These are phyloP conservation scores for Pseudoturritis turrita DNA, from an alignment of 345 rosid genomes.

Conservation along the genomic window DNA sequence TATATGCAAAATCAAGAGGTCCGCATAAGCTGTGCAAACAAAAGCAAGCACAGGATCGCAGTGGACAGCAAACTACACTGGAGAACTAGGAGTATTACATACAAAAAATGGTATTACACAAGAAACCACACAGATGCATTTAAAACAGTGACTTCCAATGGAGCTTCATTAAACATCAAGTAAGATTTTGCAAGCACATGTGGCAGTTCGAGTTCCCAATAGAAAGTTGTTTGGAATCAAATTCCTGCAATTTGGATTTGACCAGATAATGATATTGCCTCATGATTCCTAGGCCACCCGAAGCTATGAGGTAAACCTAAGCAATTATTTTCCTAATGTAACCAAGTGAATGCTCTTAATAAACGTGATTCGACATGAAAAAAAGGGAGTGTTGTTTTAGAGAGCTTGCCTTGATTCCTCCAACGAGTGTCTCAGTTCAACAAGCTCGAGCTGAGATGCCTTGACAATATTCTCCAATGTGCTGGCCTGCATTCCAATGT, in stretches of 20 bases:
- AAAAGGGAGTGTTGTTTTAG: background rate
- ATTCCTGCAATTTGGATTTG: background rate
- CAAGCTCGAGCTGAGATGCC: constrained; percentile 85
- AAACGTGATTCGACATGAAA: background rate
- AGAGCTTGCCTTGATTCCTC: constrained; percentile 72
- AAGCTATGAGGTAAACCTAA: background rate
- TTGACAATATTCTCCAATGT: constrained; percentile 92
- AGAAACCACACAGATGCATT: background rate
- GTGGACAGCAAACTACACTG: background rate
- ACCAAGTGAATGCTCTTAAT: background rate
- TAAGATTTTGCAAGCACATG: constrained; percentile 1
- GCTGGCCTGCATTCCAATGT: constrained; percentile 59
- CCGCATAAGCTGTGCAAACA: background rate
- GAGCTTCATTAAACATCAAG: background rate
- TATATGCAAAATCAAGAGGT: background rate
- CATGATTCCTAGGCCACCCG: background rate
- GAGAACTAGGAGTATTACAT: constrained; percentile 1
- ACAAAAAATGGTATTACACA: background rate
- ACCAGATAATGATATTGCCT: background rate
- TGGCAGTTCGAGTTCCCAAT: background rate
- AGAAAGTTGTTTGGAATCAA: background rate
- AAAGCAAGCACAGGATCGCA: background rate
- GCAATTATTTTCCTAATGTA: constrained; percentile 5
- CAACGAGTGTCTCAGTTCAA: constrained; percentile 64
- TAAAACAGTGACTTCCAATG: background rate